phyloP scores from a whole-genome alignment of 169 alveolate genomes.

The Eimeria necatrix region DNA sequence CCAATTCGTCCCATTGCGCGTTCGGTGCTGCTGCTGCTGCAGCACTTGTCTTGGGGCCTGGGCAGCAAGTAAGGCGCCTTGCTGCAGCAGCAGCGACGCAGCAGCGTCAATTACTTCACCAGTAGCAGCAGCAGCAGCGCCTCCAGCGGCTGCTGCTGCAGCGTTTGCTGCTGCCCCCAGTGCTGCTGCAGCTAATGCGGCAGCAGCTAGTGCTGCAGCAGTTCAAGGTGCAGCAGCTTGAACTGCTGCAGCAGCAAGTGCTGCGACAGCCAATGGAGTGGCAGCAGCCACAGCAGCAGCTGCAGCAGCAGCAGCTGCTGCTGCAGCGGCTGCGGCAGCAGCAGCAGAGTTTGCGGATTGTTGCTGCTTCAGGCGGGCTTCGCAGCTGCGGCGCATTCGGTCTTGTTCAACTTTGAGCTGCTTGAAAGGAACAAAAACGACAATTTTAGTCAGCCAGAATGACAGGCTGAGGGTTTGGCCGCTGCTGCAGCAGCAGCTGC shows the following conservation, averaged over 20 bases:
- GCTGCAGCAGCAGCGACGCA: neutral
- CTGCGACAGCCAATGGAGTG: no score
- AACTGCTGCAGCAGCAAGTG: no score
- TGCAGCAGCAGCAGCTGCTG: no score
- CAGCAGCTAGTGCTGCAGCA: no score
- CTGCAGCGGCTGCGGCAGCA: neutral
- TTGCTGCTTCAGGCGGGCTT: neutral
- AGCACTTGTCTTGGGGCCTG: slow-evolving; percentile 22
- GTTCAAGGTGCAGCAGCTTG: no score
- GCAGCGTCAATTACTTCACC: neutral
- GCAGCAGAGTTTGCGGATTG: neutral
- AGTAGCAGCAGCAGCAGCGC: neutral
- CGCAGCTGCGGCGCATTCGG: slow-evolving; percentile 13
- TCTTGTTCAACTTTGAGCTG: neutral
- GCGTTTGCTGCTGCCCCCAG: no score
- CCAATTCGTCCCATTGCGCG: neutral
- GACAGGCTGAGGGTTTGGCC: slow-evolving; percentile 34
- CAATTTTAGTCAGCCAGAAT: neutral
- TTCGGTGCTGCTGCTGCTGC: slow-evolving; percentile 46
- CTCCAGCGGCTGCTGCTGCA: neutral
- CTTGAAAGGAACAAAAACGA: neutral
- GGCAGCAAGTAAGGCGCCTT: neutral
- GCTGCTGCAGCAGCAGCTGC: slow-evolving; percentile 32
- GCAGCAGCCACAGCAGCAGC: no score
- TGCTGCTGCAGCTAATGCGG: no score